These are phyloP conservation scores for Xerocomellus chrysenteron DNA, from an alignment of 768 basidiomycete species.

Conservation along the genomic window DNA sequence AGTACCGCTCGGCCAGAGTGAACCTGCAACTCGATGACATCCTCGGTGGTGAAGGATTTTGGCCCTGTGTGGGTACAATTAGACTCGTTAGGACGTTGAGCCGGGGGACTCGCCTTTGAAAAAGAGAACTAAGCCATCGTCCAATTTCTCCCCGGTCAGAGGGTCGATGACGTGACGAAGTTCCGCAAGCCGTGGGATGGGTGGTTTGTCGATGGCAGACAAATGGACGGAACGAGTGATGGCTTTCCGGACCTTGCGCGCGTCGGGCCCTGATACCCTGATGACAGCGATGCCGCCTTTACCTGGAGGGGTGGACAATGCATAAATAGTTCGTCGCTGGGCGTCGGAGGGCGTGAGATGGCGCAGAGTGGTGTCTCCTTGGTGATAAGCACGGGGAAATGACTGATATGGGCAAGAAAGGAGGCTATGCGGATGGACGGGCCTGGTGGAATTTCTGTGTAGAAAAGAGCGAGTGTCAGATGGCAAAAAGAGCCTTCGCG, in stretches of 20 bases:
- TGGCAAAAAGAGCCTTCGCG: constrained; percentile 7
- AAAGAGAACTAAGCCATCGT: constrained; percentile 80
- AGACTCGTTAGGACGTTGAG: not conserved
- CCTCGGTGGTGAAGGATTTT: constrained; percentile 80
- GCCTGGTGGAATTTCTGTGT: constrained; percentile 26
- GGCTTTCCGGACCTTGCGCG: constrained; percentile 55
- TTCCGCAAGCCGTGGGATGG: constrained; percentile 66
- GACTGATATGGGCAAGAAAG: constrained; percentile 14
- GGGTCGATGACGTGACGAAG: constrained; percentile 71
- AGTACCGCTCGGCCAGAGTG: constrained; percentile 86
- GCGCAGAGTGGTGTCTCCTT: not conserved
- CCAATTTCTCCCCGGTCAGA: constrained; percentile 56
- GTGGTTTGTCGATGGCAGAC: constrained; percentile 24
- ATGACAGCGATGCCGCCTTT: constrained; percentile 83
- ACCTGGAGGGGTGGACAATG: constrained; percentile 83
- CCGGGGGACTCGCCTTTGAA: constrained; percentile 58
- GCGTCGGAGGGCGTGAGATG: constrained; percentile 40
- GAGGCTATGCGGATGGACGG: constrained; percentile 18
- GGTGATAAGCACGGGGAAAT: not conserved
- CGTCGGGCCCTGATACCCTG: constrained; percentile 79
- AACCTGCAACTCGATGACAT: constrained; percentile 80
- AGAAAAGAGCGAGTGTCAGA: constrained; percentile 17
- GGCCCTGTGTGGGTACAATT: constrained; percentile 47
- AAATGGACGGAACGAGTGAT: constrained; percentile 46
- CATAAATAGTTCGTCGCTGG: constrained; percentile 79